Base-by-base conservation (phyloP, 441 rosid genomes). In the Erodium chrysanthum region DNA sequence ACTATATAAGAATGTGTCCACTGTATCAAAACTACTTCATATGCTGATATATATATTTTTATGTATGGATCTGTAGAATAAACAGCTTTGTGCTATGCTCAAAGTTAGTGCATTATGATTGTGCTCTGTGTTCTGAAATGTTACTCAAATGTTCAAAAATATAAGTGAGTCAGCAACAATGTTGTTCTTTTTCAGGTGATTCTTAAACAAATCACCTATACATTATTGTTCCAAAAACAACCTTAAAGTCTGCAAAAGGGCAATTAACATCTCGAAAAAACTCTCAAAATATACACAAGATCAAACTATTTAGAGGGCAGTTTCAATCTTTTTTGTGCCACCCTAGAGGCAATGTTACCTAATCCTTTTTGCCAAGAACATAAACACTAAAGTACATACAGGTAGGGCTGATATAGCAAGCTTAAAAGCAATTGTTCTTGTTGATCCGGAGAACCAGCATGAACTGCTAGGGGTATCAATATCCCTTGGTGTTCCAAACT, bases 401-500 rank as follows among this genome's bases (percentile, higher is more conserved):
- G 14, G 14, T 9, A 40, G 35, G 35, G 4, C 35, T 5, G 5
- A 31, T 31, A 31, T 31, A 31, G 5, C 6, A 31, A 31, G 35
- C 5, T 31, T 31, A 31, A 1, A 31, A 31, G 35, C 6, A 5
- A 1, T 31, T 31, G 5, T 31, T 31, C 35, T 31, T 31, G 5
- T 31, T 31, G 35, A 31, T 31, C 35, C 35, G 35, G 35, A 31
- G 5, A 31, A 31, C 35, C 6, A 31, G 54, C 54, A 46, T n/a
- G 15, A 46, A 46, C 5, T 1, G 54, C 54, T 46, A 6, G 15
- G 54, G n/a, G 11, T 21, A 56, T 76, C 76, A 72, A 65, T 67
- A 66, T 67, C 78, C 29, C 70, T 69, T 67, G 33, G 85, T 80
- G 44, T 80, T 87, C 99, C 99, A 94, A 48, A 88, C 84, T 42